Percentiles rank a stretch among this genome's conserved stretches.
phyloP scores from a whole-genome alignment of 257 asterid species.

The Oldenlandia corymbosa region DNA sequence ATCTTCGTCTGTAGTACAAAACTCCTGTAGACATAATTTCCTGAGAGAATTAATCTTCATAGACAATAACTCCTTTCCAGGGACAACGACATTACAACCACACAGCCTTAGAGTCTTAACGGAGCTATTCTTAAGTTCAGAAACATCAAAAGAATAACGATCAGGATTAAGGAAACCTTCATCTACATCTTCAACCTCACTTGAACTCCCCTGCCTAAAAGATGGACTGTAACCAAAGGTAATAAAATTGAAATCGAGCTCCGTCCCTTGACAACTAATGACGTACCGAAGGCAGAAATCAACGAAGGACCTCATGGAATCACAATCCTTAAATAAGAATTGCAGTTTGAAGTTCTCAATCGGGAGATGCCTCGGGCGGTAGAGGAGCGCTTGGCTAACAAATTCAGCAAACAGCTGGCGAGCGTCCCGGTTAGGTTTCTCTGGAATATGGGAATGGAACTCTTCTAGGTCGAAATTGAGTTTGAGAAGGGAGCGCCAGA shows the following conservation, averaged over 20 bases:
- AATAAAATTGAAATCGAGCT: background rate
- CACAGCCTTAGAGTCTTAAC: background rate
- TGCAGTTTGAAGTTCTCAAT: background rate
- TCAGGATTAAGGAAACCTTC: background rate
- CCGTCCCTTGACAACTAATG: background rate
- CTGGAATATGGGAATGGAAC: background rate
- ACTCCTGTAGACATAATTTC: background rate
- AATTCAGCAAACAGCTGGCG: conserved; percentile 2
- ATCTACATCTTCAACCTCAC: background rate
- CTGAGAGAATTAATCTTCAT: conserved; percentile 1
- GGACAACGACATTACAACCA: background rate
- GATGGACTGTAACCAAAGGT: background rate
- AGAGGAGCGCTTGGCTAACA: background rate
- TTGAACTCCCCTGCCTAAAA: no score
- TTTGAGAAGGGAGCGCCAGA: background rate
- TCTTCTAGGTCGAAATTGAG: background rate
- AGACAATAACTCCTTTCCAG: background rate
- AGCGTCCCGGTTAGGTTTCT: background rate
- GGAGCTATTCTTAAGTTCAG: background rate
- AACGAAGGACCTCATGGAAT: background rate
- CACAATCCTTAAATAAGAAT: no score
- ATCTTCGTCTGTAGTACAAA: background rate
- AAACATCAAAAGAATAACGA: background rate
- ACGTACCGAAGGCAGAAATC: background rate
- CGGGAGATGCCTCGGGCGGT: background rate